Base-by-base conservation (phyloP, 192 early-diverging fungal species). In the Mortierella antarctica region DNA sequence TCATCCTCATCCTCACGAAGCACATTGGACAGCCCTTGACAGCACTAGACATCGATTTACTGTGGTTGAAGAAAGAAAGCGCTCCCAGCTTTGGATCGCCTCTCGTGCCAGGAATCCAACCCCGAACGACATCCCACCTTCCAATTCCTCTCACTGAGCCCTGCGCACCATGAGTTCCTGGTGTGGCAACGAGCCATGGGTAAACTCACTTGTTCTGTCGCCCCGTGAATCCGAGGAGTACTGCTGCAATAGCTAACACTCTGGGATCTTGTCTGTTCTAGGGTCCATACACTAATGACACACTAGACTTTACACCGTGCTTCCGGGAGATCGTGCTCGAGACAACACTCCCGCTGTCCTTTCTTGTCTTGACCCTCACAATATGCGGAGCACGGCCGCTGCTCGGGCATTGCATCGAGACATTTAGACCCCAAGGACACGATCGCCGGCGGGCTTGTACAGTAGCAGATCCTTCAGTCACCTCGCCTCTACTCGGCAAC, bases 221-320 rank as follows among this genome's bases (percentile, higher is more conserved):
- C 31, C 31, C 31, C 31, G 31, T 31, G 31, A 31, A 31, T 31
- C 31, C 31, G 31, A 31, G 31, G 31, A 31, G 3, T 31, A 31
- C 31, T 3, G 1, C 31, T 31, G 31, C 31, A 31, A 3, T 2
- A 31, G 3, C 31, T 31, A 31, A 31, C 31, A 3, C 31, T 31
- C 31, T 31, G 31, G 31, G 3, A 31, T 31, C 31, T 31, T 31
- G 50, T 12, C 48, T 39, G 0, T 64, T 65, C 44, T 80, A 80
- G 77, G 77, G 77, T 60, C 77, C 77, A 0, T 72, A 72, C 49
- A 64, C 77, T 51, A 58, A 80, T 46, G 77, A 71, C 18, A 71
- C 70, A 1, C 54, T 80, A 9, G 77, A 80, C 70, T 80, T 80
- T 57, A 80, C 77, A 62, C 77, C 77, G 10, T 80, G 77, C 49